A percentile compares a stretch with the other conserved stretches of the same genome.
These are phyloP conservation scores for Saccharomycopsis sp. DNA, from an alignment of 805 yeast species.

Conservation along the genomic window DNA sequence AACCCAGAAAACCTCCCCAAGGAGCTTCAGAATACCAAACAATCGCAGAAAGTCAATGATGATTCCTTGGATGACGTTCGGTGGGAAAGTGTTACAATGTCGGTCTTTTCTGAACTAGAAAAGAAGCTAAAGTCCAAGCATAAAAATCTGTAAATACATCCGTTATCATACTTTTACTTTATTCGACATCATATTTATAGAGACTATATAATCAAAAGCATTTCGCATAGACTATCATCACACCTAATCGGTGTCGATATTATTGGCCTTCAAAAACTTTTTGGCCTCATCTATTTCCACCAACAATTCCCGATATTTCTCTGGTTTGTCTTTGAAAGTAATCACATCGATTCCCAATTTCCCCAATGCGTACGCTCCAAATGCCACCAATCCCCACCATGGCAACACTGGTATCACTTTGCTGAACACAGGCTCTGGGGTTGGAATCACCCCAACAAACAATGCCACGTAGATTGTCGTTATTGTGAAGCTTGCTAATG, in stretches of 20 bases:
- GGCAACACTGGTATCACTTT: slow-evolving; percentile 34
- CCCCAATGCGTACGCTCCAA: slow-evolving; percentile 63
- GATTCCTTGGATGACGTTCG: slow-evolving; percentile 42
- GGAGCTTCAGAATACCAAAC: slow-evolving; percentile 27
- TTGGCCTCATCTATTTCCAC: slow-evolving; percentile 58
- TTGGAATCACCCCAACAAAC: slow-evolving; percentile 46
- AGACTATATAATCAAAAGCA: neutral
- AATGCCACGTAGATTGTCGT: slow-evolving; percentile 49
- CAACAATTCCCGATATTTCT: slow-evolving; percentile 55
- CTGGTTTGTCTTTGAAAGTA: slow-evolving; percentile 66
- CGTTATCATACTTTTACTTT: neutral
- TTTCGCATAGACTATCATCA: neutral
- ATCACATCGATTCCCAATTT: slow-evolving; percentile 63
- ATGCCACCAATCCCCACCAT: slow-evolving; percentile 61
- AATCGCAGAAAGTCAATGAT: slow-evolving; percentile 22
- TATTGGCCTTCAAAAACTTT: slow-evolving; percentile 46
- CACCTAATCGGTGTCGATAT: slow-evolving; percentile 41
- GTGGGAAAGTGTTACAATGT: slow-evolving; percentile 66
- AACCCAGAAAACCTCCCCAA: slow-evolving; percentile 39
- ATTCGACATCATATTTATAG: too few species aligned
- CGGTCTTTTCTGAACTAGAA: slow-evolving; percentile 81
- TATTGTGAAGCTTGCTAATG: slow-evolving; percentile 38
- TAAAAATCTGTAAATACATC: neutral
- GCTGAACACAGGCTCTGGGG: slow-evolving; percentile 29
- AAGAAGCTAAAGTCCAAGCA: slow-evolving; percentile 45